Base-by-base conservation (phyloP, 2,329 filamentous ascomycete species). In the Byssoonygena ceratinophila region DNA sequence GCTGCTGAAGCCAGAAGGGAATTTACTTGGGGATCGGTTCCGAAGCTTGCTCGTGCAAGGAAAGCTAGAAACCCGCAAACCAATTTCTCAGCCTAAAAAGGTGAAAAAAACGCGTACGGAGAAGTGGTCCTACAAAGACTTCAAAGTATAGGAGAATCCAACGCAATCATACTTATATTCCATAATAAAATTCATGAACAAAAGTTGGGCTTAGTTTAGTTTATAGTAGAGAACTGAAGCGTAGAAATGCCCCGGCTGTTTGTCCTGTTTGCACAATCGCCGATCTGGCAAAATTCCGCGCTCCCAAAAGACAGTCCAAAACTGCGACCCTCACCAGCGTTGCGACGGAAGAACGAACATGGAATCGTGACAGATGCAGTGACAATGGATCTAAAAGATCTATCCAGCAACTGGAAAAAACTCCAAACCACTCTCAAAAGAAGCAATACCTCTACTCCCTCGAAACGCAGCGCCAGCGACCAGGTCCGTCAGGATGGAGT, bases 91-190 rank as follows among this genome's bases (percentile, higher is more conserved):
- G 72, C 79, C 78, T 63, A 94, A 87, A 77, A 87, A 92, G 75
- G 80, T 81, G 58, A 90, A 83, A 76, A 82, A 75, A 60, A 87
- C 86, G 68, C 71, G 82, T 48, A 95, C 88, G 5, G 92, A 97
- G 79, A 98, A 97, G 73, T 98, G 92, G 92, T 82, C 84, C 41
- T 87, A 95, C 75, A 98, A 98, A 77, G 92, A 98, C 67, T 98
- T 95, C 70, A 77, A 75, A 61, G 70, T 86, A 18, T 52, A 57
- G 44, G 14, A n/a, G 22, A 4, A 1, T 14, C 1, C 20, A 34
- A 6, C 9, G 31, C 18, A 20, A 29, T 37, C n/a, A n/a, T n/a
- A n/a, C n/a, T n/a, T n/a, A n/a, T n/a, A n/a, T n/a, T n/a, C n/a
- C n/a, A n/a, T n/a, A n/a, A n/a, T n/a, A n/a, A n/a, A n/a, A n/a